Evolutionary conservation across 345 rosid species (phyloP), one percentile per base, ranked within the genome.

Genomic region (Arabidopsis suecica): DNA sequence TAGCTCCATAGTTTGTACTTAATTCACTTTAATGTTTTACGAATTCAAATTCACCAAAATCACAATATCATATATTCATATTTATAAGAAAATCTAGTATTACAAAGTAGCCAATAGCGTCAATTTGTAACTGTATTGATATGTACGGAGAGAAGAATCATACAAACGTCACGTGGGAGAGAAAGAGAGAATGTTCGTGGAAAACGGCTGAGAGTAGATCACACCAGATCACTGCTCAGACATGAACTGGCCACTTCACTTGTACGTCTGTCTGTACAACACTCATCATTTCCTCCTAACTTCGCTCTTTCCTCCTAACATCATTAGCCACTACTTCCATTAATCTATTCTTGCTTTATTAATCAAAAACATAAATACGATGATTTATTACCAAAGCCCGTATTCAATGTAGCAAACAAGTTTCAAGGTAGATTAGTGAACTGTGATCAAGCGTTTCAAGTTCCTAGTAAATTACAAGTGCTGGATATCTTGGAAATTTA

Each of bases 221-320:
- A 23, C 28, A 23, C 28, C 7, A 11, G 6, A 75, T 54, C 74
- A 75, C 62, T 67, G 33, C 25, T 48, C 55, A 60, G 68, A 68
- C 69, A 68, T 76, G 74, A 76, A 76, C 69, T 61, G 71, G 34
- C 75, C 71, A 76, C 75, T 76, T 62, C 48, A 40, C 45, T 66
- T 65, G 71, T 65, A 65, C 42, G 13, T 33, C 9, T 58, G 41
- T 55, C 32, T 28, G 70, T 73, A 54, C 58, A 73, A 58, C 71
- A 64, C 57, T 33, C 58, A 16, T 7, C 12, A 7, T 44, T 63
- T 54, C 64, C 37, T 63, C 47, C 38, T 32, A 12, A 53, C 56
- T 51, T 49, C 78, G 3, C 18, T 73, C 57, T 44, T 73, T 73
- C 18, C 18, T 16, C 18, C 18, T 64, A 42, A 64, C 64, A 22